Evolutionary conservation across 2,329 filamentous ascomycete genomes (phyloP), one percentile per base, ranked within the genome.

Genomic region (Golovinomyces cichoracearum): DNA sequence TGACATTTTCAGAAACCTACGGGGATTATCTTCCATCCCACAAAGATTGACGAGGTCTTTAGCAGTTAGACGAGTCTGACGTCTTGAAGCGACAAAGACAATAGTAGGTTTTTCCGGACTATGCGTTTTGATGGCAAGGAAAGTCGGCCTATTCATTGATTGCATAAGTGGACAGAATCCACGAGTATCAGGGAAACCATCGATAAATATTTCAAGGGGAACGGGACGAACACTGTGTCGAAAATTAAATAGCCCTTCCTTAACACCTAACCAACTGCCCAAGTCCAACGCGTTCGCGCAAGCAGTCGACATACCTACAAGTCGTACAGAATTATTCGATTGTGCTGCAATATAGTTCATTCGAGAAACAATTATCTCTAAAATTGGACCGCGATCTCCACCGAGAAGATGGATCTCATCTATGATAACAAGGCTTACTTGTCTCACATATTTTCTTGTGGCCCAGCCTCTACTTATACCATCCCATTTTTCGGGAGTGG

Each of bases 331-430:
- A 47, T 79, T 84, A 58, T 93, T 85, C 37, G 83, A 93, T 52
- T 93, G 85, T 1, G 86, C 83, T 1, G 88, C 90, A 57, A 98
- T 98, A 62, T 95, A 98, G 62, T 98, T 98, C 92, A 98, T 95
- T 56, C 76, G 73, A 31, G 76, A 79, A 13, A 80, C 92, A 54
- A 98, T 98, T 57, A 98, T 98, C 64, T 98, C 90, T 46, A 98
- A 69, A 72, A 98, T 98, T 1, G 92, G 92, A 21, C 88, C 90
- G 63, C 90, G 80, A 58, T 98, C 90, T 51, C 90, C 85, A 25
- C 90, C 92, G n/a, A 98, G 72, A 25, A 98, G 67, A 64, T 98
- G 90, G 50, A 98, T 98, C 65, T 98, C 90, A 58, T 98, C 90
- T 55, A 98, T 98, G 53, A 98, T 94, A 48, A 98, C 90, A 15